Evolutionary conservation across 805 yeast genomes (phyloP), one percentile per base, ranked within the genome.

Genomic region (Pichia scutulata): DNA sequence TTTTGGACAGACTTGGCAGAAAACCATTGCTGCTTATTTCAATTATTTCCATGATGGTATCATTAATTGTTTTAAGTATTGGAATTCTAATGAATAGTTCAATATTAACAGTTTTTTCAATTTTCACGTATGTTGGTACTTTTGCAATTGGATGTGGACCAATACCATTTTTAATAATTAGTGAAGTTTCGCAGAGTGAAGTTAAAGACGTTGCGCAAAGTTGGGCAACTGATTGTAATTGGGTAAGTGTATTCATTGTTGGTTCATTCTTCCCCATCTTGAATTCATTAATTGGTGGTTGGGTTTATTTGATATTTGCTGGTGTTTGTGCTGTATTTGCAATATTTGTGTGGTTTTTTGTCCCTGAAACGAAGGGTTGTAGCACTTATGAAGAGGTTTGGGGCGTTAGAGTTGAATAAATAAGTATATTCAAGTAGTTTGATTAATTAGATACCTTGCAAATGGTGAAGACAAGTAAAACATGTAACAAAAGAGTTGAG

Each of bases 81-180:
- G 92, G 95, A 2, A 84, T 92, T 39, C 60, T 78, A 19, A 54
- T 64, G 18, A 64, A 71, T 2, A 68, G 69, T 46, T 71, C 86
- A 0, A 30, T 67, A 0, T 53, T 83, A 14, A 75, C 90, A 1
- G 81, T 85, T 1, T 46, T 76, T 1, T 81, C 89, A 12, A 83
- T 89, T 0, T 77, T 88, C 48, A 61, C 76, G 1, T 90, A 89
- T 63, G 89, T 92, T 45, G 81, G 85, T 0, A 78, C 89, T 25
- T 93, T 92, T 71, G 98, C 97, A 0, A 70, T 86, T 33, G 99
- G 99, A 0, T 65, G 89, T 54, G 99, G 99, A 0, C 99, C 99
- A 7, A 89, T 93, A 49, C 99, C 99, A 41, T 92, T 93, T 69
- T 69, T 92, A 57, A 68, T 90, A 47, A 83, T 92, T 12, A 80